Base-by-base conservation (phyloP, 176 grass and related monocot species). In the Tillandsia fasciculata region DNA sequence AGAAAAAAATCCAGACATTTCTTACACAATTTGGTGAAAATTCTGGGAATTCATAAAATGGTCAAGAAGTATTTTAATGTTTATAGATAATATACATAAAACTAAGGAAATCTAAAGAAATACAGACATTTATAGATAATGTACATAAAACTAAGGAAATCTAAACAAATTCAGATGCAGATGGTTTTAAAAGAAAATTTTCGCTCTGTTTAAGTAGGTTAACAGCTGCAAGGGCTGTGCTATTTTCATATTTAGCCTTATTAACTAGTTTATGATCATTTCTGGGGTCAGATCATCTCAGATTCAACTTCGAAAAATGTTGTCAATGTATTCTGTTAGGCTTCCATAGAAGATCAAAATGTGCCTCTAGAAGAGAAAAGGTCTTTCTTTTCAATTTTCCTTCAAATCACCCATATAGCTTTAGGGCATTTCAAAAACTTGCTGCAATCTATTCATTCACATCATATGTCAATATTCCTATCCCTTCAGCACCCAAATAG, bases 361-460 rank as follows among this genome's bases (percentile, higher is more conserved):
- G 13, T 18, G 4, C 15, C 22, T 1, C 56, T 61, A 23, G n/a
- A 61, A 61, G 56, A 61, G 17, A 61, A 61, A 61, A 20, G 56
- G 3, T 5, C 3, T 42, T 42, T 42, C 15, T 61, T 61, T 61
- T 61, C 56, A 61, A 15, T 0, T 9, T 59, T 15, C 20, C 14
- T 61, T 61, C 17, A 61, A 18, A 20, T 9, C 17, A 11, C 17
- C 56, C 22, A 61, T 9, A 9, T 9, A 23, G 3, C 56, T 6
- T 7, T 61, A 23, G 56, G 17, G 22, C 7, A 9, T 61, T 61
- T 7, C 7, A 61, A 1, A 17, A 20, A 61, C 56, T 61, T 61
- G 22, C 22, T 61, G n/a, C 56, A 61, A 61, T 61, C 56, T 61
- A 61, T 20, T 61, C 22, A 61, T 61, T 61, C 56, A 61, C 5